These are phyloP conservation scores for Solanum gracilifrons DNA, from an alignment of 257 asterid genomes.

Conservation along the genomic window DNA sequence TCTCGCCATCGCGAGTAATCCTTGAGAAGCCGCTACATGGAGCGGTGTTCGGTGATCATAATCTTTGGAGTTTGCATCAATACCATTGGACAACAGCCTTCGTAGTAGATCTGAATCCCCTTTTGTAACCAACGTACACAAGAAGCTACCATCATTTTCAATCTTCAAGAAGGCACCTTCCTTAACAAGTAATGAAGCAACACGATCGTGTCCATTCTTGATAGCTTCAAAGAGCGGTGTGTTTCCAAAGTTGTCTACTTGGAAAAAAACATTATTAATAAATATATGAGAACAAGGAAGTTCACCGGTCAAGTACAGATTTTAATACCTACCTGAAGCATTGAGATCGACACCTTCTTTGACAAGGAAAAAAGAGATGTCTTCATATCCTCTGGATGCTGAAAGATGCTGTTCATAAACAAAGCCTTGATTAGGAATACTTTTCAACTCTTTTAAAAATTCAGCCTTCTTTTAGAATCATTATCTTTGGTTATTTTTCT, in stretches of 20 bases:
- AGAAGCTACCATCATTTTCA: constrained; percentile 52
- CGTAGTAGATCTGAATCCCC: constrained; percentile 78
- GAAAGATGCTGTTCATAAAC: constrained; percentile 69
- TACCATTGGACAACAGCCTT: constrained; percentile 48
- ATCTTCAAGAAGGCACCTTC: constrained; percentile 67
- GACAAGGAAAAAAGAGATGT: constrained; percentile 53
- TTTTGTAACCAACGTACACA: constrained; percentile 55
- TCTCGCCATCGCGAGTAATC: constrained; percentile 59
- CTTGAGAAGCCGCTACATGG: constrained; percentile 83
- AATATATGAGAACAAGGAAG: not conserved
- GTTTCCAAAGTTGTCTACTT: constrained; percentile 65
- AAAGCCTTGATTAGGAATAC: not conserved
- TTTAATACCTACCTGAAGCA: constrained; percentile 36
- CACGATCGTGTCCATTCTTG: constrained; percentile 69
- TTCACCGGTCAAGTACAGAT: not conserved
- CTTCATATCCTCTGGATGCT: constrained; percentile 82
- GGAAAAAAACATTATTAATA: not conserved
- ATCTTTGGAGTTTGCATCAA: constrained; percentile 63
- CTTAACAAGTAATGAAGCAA: constrained; percentile 51
- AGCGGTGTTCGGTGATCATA: constrained; percentile 83
- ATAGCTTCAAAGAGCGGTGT: constrained; percentile 83
- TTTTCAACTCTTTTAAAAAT: not conserved
- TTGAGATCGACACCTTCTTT: constrained; percentile 60
- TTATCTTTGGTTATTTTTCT: not conserved
- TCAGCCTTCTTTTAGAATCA: not conserved